Evolutionary conservation across 257 asterid genomes (phyloP), one percentile per base, ranked within the genome.

Genomic region (Ilex asprella): DNA sequence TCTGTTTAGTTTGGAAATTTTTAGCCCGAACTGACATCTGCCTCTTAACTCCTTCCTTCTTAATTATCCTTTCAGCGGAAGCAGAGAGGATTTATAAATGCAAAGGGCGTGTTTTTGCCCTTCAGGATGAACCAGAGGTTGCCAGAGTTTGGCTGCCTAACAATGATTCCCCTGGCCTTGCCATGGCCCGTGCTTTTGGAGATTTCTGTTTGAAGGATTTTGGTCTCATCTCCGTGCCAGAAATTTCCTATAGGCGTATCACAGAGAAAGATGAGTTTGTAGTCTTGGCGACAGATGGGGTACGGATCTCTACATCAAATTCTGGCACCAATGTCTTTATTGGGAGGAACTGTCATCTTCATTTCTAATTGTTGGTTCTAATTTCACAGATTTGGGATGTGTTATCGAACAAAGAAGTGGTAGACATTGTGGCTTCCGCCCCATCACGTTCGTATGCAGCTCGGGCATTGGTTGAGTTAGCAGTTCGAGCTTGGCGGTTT

Each of bases 131-230:
- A 73, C 95, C 95, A 0, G 97, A 81, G 43, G 94, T 89, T 63
- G 71, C 94, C 51, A 78, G 97, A 78, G 91, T 89, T 60, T 89
- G 97, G 97, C 84, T 89, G 44, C 97, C 97, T 5, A 71, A 89
- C 75, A 71, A 69, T 7, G 76, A 89, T 79, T 86, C 89, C 58
- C 97, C 97, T 30, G 97, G 97, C 54, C 94, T 89, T 67, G 97
- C 97, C 57, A 89, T 89, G 97, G 93, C 97, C 49, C 95, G 97
- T 55, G 97, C 97, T 44, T 82, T 89, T 75, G 96, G 96, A 66
- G 95, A 89, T 73, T 89, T 89, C 64, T 89, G 96, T 74, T 86
- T 89, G 61, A 89, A 21, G 27, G 27, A 21, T 21, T 21, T 21
- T 21, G 27, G 27, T 21, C 27, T 21, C 27, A 89, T 86, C 75